These are phyloP conservation scores for Pistacia vera DNA, from an alignment of 345 rosid genomes.

Conservation along the genomic window DNA sequence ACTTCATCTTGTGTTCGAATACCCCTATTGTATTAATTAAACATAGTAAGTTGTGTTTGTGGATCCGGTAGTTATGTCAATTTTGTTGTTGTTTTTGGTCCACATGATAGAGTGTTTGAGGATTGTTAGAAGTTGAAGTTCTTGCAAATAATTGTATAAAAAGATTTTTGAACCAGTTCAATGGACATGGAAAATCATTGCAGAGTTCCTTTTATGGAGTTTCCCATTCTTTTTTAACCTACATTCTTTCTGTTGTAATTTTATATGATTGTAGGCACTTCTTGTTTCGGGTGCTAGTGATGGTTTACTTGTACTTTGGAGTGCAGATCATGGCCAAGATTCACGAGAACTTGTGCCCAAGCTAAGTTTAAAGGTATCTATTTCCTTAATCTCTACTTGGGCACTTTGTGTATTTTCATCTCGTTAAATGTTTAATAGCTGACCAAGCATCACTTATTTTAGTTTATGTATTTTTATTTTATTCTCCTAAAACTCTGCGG, in stretches of 20 bases:
- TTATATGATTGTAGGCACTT: slow-evolving; percentile 65
- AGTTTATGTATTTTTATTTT: background rate
- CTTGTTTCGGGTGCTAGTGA: slow-evolving; percentile 98
- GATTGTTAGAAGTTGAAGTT: background rate
- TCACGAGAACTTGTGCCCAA: slow-evolving; percentile 98
- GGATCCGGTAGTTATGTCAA: too few species aligned
- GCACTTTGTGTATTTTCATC: background rate
- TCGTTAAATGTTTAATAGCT: background rate
- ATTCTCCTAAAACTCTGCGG: background rate
- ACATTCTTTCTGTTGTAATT: slow-evolving; percentile 5
- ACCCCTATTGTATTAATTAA: too few species aligned
- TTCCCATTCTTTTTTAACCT: background rate
- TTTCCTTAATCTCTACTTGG: background rate
- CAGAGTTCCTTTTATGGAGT: background rate
- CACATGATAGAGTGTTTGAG: background rate
- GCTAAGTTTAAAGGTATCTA: slow-evolving; percentile 82
- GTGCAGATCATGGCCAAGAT: slow-evolving; percentile 93
- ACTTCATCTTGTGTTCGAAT: too few species aligned
- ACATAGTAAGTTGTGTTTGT: too few species aligned
- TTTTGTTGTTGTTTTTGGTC: too few species aligned
- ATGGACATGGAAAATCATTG: background rate
- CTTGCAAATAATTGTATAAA: background rate
- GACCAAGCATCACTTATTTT: background rate
- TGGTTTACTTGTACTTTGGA: slow-evolving; percentile 94
- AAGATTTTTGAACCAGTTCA: background rate